A percentile compares a stretch with the other conserved stretches of the same genome.
Evolutionary conservation across 345 rosid genomes (phyloP).

Genomic region (Clarkia xantiana): DNA sequence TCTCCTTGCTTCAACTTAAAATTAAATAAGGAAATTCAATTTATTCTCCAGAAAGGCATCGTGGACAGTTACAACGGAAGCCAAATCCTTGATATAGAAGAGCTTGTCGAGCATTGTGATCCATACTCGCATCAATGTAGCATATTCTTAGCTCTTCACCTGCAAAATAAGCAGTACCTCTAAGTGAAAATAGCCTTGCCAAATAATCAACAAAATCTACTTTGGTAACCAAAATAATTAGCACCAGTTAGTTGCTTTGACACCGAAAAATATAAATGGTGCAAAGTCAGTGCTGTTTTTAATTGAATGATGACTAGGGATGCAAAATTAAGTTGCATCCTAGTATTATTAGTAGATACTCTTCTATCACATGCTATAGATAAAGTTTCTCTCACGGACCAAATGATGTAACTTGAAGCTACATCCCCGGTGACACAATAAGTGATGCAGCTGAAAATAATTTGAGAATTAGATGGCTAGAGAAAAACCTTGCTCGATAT

Average conservation of each 20-base stretch:
- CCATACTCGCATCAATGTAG: constrained; percentile 76
- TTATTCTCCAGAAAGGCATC: constrained; percentile 56
- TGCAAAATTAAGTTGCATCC: not conserved
- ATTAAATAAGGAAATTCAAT: not conserved
- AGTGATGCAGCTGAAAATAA: not conserved
- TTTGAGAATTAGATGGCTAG: not conserved
- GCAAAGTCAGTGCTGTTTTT: too few species aligned
- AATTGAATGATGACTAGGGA: too few species aligned
- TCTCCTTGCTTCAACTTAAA: constrained; percentile 1
- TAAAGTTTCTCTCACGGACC: not conserved
- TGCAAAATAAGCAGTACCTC: constrained; percentile 14
- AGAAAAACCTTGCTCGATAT: constrained; percentile 56
- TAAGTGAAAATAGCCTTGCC: not conserved
- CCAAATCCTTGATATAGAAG: constrained; percentile 65
- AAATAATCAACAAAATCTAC: not conserved
- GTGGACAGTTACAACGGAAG: constrained; percentile 44
- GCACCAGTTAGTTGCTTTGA: too few species aligned
- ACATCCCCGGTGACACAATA: not conserved
- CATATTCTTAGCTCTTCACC: constrained; percentile 83
- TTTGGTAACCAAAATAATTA: not conserved
- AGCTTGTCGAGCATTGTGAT: constrained; percentile 42
- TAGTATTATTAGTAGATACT: not conserved
- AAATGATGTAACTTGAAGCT: not conserved
- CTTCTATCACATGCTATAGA: not conserved
- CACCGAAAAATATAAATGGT: too few species aligned